Percentiles rank a stretch among this genome's conserved stretches.
These are phyloP conservation scores for Pyracantha coccinea DNA, from an alignment of 331 rosid species.

Conservation along the genomic window DNA sequence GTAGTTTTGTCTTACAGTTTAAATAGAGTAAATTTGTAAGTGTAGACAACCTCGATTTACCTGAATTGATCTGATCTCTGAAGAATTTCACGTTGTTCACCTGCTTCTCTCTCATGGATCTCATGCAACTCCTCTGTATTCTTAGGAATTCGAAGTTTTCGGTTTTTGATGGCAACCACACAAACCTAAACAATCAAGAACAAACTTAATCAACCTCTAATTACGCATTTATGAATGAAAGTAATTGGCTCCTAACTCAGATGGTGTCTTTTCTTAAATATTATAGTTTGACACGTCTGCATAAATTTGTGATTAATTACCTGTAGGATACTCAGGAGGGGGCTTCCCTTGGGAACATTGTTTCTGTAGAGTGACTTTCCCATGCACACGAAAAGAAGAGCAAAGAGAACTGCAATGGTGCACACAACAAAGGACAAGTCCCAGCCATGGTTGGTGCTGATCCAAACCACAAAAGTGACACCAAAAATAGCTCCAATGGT, in stretches of 20 bases:
- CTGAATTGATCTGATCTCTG: slow-evolving; percentile 69
- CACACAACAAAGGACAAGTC: slow-evolving; percentile 46
- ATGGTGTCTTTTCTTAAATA: too few species aligned
- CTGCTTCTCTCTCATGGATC: slow-evolving; percentile 35
- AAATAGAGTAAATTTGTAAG: too few species aligned
- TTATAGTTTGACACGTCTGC: not conserved
- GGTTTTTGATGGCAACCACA: slow-evolving; percentile 49
- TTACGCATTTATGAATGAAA: too few species aligned
- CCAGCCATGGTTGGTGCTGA: slow-evolving; percentile 59
- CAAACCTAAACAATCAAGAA: slow-evolving; percentile 33
- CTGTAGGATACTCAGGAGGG: slow-evolving; percentile 51
- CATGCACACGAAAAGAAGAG: slow-evolving; percentile 29
- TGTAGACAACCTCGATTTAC: slow-evolving; percentile 15
- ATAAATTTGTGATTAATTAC: slow-evolving; percentile 14
- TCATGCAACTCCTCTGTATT: slow-evolving; percentile 48
- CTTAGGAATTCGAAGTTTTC: slow-evolving; percentile 49
- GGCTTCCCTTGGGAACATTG: slow-evolving; percentile 66
- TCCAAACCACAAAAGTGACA: slow-evolving; percentile 64
- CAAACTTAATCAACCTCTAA: too few species aligned
- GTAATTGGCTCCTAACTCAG: too few species aligned
- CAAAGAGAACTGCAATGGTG: slow-evolving; percentile 28
- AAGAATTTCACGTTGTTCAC: slow-evolving; percentile 38
- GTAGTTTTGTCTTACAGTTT: too few species aligned
- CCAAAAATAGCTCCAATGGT: slow-evolving; percentile 60
- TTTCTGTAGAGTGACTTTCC: slow-evolving; percentile 60